phyloP scores from a whole-genome alignment of 768 basidiomycete genomes.

The Tubosaeta brunneosetosa region DNA sequence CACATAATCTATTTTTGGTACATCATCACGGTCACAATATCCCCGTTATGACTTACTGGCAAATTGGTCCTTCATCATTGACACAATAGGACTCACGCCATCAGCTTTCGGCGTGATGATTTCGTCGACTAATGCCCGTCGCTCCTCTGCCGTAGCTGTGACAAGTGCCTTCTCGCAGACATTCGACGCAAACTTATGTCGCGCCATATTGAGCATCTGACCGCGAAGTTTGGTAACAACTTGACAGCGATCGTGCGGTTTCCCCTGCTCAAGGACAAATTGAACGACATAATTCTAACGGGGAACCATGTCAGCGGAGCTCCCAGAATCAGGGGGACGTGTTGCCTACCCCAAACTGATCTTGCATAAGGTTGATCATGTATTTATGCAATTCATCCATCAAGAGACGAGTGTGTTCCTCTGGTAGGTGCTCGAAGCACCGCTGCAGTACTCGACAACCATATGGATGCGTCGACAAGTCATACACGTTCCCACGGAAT shows the following conservation, averaged over 20 bases:
- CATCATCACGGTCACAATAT: background rate
- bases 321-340: background rate
- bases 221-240: conserved; percentile 70
- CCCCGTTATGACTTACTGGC: conserved; percentile 57
- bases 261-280: conserved; percentile 82
- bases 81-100: conserved; percentile 61
- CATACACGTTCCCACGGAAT: conserved; percentile 75
- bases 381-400: conserved; percentile 79
- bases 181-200: conserved; percentile 93
- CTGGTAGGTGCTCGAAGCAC: conserved; percentile 80
- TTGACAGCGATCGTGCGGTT: conserved; percentile 57
- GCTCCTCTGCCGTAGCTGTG: conserved; percentile 58
- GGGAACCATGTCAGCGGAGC: conserved; percentile 6
- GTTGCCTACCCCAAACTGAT: conserved; percentile 79
- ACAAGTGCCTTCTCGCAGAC: conserved; percentile 89
- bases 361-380: conserved; percentile 71
- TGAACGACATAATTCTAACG: conserved; percentile 91
- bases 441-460: conserved; percentile 94
- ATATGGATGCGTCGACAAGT: conserved; percentile 83
- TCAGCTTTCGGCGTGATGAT: conserved; percentile 64
- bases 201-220: conserved; percentile 72
- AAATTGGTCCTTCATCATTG: conserved; percentile 83
- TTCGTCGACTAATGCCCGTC: conserved; percentile 73
- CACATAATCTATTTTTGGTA: conserved; percentile 62
- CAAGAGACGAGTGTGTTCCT: conserved; percentile 60